Percentiles rank a stretch among this genome's conserved stretches.
Evolutionary conservation across 768 basidiomycete species (phyloP).

Genomic region (Tulasnella calospora): DNA sequence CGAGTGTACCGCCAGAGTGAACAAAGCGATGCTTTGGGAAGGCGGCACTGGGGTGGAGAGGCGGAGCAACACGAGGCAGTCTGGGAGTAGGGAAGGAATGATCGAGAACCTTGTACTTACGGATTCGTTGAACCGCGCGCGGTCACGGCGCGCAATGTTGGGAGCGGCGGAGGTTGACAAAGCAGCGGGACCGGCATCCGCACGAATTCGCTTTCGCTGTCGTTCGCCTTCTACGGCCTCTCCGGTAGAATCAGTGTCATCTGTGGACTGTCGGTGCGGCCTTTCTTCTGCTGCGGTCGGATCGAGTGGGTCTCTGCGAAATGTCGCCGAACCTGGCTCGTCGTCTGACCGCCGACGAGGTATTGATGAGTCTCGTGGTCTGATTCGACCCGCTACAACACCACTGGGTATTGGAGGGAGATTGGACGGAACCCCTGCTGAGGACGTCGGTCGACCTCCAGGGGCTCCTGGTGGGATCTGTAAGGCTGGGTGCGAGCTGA

Average conservation of each 20-base stretch:
- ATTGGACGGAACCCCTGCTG: conserved; percentile 13
- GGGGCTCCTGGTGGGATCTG: conserved; percentile 21
- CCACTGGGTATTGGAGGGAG: conserved; percentile 22
- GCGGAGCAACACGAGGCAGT: conserved; percentile 12
- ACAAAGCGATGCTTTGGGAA: conserved; percentile 5
- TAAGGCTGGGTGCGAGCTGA: neutral
- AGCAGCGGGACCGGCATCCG: conserved; percentile 12
- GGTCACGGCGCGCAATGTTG: conserved; percentile 20
- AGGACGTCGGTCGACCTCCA: conserved; percentile 9
- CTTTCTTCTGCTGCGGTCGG: conserved; percentile 8
- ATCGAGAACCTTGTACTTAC: conserved; percentile 13
- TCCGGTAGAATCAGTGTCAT: conserved; percentile 9
- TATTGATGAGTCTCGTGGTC: conserved; percentile 6
- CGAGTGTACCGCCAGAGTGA: neutral
- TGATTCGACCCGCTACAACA: conserved; percentile 13
- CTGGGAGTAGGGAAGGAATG: neutral
- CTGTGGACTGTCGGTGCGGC: conserved; percentile 2
- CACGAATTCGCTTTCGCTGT: conserved; percentile 13
- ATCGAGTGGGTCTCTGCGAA: conserved; percentile 10
- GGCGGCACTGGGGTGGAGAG: conserved; percentile 5
- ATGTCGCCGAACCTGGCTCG: conserved; percentile 5
- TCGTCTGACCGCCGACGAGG: conserved; percentile 10
- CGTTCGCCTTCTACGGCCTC: conserved; percentile 9
- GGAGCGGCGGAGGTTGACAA: conserved; percentile 1
- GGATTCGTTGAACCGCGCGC: conserved; percentile 25